Evolutionary conservation across 805 yeast species (phyloP), one percentile per base, ranked within the genome.

Genomic region (Zygoascus bituminiphila): DNA sequence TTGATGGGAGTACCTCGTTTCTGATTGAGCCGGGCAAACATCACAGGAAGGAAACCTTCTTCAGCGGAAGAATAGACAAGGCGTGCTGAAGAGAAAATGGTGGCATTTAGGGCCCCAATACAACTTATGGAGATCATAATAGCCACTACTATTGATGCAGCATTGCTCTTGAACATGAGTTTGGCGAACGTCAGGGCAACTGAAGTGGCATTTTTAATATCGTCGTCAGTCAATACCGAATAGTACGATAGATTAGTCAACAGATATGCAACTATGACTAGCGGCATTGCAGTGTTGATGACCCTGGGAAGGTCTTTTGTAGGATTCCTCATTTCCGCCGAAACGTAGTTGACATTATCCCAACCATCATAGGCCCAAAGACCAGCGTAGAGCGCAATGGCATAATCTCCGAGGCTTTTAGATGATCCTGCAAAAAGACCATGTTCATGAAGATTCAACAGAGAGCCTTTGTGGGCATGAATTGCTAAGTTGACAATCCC

Each of bases 221-320:
- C 79, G 5, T 79, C 82, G 52, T 75, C 74, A 49, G 89, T 85
- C 37, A 88, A 86, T 43, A 87, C 91, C 3, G 88, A 88, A 61
- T 79, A 69, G 54, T 69, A 69, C 5, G 70, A 62, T 14, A 62
- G 21, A 48, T 69, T 70, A 14, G 69, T 67, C 17, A 62, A 48
- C 19, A 67, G 25, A 52, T 70, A 69, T 22, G 64, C 60, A 6
- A 56, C 15, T 20, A 67, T 65, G 8, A 69, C 74, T 1, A 59
- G 48, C 1, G 71, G 69, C 72, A 70, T 68, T 17, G 72, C 66
- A 10, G 60, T 54, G 42, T 62, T 64, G n/a, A 69, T 63, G 15
- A 68, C 69, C 7, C 62, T 55, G 0, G 73, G 72, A 21, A 69
- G 50, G 41, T 67, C 71, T 15, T 65, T 47, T 15, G 52, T 39